Evolutionary conservation across 2,329 filamentous ascomycete species (phyloP), one percentile per base, ranked within the genome.

Genomic region (Penicillium sp.): DNA sequence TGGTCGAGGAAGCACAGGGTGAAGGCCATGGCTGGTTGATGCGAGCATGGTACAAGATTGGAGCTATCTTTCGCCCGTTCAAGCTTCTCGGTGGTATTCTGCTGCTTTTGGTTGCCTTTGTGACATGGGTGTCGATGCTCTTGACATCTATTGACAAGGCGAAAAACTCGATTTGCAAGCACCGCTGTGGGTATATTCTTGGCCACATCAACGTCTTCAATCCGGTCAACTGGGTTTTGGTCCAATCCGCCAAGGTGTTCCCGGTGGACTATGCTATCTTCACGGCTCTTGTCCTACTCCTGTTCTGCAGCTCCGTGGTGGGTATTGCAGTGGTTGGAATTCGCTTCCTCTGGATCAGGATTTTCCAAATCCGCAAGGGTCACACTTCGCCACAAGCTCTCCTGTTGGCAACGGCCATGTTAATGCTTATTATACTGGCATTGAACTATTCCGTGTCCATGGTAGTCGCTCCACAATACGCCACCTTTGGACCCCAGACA

Each of bases 61-160:
- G 91, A 73, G 90, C 91, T 17, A 79, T 96, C 40, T 90, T 98
- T 78, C 87, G 93, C 8, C 95, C 95, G 0, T 81, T 99, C 70
- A 97, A 96, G 81, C 86, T 98, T 45, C 77, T 98, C 15, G 90
- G 92, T 1, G 95, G 95, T 15, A 82, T 97, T 53, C 69, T 96
- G 0, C 81, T 98, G 2, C 84, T 97, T 35, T 68, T 92, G 1
- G 75, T 97, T 24, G 85, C 91, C 0, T 78, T 97, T 15, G 68
- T 96, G 45, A 85, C 96, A 68, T 96, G 92, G 85, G 85, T 90
- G 9, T 96, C 92, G 13, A 98, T 99, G 92, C 85, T 98, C 69
- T 91, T 98, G 74, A 98, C 94, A 0, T 91, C 89, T 68, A 93
- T 98, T 72, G 95, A 99, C 85, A 98, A 98, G 81, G 92, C 93